Conservation (phyloP, 2,329 filamentous ascomycete species). For the Diaporthe sp. region DNA sequence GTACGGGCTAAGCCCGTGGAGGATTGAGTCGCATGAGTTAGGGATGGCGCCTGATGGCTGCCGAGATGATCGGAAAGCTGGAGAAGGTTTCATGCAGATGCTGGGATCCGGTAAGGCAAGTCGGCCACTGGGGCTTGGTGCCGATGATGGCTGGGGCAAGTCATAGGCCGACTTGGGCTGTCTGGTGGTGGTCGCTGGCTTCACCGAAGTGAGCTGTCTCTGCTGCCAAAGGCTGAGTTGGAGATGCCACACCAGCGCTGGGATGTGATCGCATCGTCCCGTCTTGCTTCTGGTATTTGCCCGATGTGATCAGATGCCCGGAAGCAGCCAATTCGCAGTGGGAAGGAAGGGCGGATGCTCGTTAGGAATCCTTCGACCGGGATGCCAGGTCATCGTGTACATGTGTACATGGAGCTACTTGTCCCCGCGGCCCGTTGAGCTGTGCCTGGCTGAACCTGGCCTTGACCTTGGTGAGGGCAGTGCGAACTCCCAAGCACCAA, state of each 20-base stretch:
- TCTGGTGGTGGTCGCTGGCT: slow-evolving; percentile 5
- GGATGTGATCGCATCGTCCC: slow-evolving; percentile 37
- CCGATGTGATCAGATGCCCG: slow-evolving; percentile 28
- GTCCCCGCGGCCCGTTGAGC: neutral
- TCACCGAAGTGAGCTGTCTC: slow-evolving; percentile 11
- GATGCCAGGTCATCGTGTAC: slow-evolving; percentile 4
- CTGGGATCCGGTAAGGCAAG: slow-evolving; percentile 2
- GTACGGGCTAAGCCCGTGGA: slow-evolving; percentile 17
- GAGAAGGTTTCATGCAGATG: slow-evolving; percentile 22
- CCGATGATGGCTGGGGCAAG: slow-evolving; percentile 24
- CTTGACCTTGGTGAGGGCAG: slow-evolving; percentile 17
- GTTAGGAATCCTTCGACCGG: slow-evolving; percentile 40
- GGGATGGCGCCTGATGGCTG: slow-evolving; percentile 39
- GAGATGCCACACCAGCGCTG: slow-evolving; percentile 4
- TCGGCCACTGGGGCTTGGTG: slow-evolving; percentile 5
- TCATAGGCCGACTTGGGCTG: neutral
- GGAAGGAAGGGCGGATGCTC: slow-evolving; percentile 30
- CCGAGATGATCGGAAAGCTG: slow-evolving; percentile 20
- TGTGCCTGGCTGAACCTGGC: slow-evolving; percentile 1
- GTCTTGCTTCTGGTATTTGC: slow-evolving; percentile 18
- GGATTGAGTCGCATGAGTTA: slow-evolving; percentile 31
- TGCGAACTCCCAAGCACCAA: slow-evolving; percentile 28
- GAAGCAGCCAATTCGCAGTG: slow-evolving; percentile 33
- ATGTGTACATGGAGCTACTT: slow-evolving; percentile 18
- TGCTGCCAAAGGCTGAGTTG: neutral